Evolutionary conservation across 352 stramenopile species (phyloP), one percentile per base, ranked within the genome.

Genomic region (Phytophthora syringae): DNA sequence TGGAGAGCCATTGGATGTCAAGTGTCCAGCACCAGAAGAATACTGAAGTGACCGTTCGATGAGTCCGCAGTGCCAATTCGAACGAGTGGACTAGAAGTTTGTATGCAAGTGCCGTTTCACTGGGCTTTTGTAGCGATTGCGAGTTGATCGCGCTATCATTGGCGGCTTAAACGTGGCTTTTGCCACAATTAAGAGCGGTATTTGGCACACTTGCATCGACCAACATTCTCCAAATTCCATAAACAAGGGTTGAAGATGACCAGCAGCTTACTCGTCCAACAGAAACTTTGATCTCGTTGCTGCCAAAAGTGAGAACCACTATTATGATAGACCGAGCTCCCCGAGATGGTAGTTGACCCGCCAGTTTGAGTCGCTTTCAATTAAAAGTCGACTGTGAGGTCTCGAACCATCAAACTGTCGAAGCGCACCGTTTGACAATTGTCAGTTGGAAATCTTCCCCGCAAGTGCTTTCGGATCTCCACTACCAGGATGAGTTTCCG

Each of bases 1-100:
- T 80, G 64, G 27, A 88, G 74, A 64, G 72, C 59, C 73, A 78
- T 78, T 67, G 43, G 13, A 40, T 54, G 30, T 30, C 16, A 30
- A n/a, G 36, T 59, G 42, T 65, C 40, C 22, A 60, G 49, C 42
- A 71, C 67, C 60, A 63, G 57, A 76, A 71, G 59, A 72, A 72
- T 65, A 51, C 37, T 5, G 11, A 43, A 52, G 47, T 74, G 60
- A 67, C 13, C 20, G 16, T 25, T 21, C n/a, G n/a, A n/a, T n/a
- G n/a, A n/a, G n/a, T n/a, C n/a, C n/a, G n/a, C n/a, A n/a, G n/a
- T 32, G 21, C 43, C 43, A 42, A 67, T 24, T 51, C 34, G 36
- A 64, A n/a, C n/a, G n/a, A n/a, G 9, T 32, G 27, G 27, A 9
- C 27, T 32, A 32, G 27, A 13, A 13, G 18, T 53, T 53, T 53